Evolutionary conservation across 2,329 filamentous ascomycete genomes (phyloP).

Genomic region (Chaetomiaceae sp.): DNA sequence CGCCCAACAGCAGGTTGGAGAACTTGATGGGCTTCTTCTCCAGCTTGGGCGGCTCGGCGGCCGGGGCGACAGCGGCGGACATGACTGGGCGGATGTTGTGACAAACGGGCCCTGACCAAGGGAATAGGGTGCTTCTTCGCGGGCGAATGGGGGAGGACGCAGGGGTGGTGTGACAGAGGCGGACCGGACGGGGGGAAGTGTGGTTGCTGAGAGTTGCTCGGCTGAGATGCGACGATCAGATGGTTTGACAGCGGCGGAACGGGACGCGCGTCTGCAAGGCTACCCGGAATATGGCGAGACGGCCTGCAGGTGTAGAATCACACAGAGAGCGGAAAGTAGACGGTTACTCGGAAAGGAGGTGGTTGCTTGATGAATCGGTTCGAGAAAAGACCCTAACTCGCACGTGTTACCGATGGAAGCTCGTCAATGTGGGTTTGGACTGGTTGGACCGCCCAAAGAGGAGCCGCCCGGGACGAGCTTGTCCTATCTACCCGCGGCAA

Average conservation of each 20-base stretch:
- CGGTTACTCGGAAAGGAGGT: neutral
- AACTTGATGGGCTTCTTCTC: slow-evolving; percentile 99
- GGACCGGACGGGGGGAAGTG: too few species aligned
- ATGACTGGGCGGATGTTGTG: slow-evolving; percentile 53
- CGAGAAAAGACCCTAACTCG: slow-evolving; percentile 9
- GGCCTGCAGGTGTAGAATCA: slow-evolving; percentile 3
- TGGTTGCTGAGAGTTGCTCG: neutral
- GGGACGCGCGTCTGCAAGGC: slow-evolving; percentile 4
- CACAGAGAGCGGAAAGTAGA: slow-evolving; percentile 3
- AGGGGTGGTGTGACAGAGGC: slow-evolving; percentile 9
- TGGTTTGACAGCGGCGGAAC: neutral
- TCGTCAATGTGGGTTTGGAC: slow-evolving; percentile 14
- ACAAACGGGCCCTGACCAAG: slow-evolving; percentile 93
- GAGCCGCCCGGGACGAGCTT: slow-evolving; percentile 8
- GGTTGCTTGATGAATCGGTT: slow-evolving; percentile 4
- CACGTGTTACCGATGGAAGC: slow-evolving; percentile 24
- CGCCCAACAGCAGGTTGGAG: slow-evolving; percentile 93
- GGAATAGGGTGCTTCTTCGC: slow-evolving; percentile 88
- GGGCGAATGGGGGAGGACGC: slow-evolving; percentile 26
- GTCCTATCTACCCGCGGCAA: slow-evolving; percentile 20
- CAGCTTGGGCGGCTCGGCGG: slow-evolving; percentile 51
- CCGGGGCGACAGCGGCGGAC: slow-evolving; percentile 53
- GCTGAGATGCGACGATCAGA: neutral
- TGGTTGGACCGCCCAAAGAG: slow-evolving; percentile 9
- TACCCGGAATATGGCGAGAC: slow-evolving; percentile 6